Evolutionary conservation across 2,329 filamentous ascomycete genomes (phyloP).

Genomic region (Penicillium sp.): DNA sequence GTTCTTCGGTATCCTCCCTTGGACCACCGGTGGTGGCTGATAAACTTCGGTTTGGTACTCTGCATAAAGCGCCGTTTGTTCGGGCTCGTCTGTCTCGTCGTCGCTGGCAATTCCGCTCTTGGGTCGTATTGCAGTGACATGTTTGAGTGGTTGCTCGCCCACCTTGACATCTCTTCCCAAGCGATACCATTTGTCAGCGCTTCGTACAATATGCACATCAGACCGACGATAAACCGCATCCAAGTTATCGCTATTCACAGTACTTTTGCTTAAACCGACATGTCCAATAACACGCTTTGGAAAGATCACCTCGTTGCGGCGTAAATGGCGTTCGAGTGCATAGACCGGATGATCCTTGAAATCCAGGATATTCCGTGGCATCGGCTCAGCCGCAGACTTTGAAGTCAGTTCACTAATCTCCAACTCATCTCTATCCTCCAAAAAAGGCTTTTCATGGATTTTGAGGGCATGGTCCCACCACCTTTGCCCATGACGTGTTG

Average conservation of each 20-base stretch:
- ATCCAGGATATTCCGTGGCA: conserved; percentile 83
- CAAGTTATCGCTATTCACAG: conserved; percentile 55
- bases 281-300: conserved; percentile 76
- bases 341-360: conserved; percentile 86
- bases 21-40: conserved; percentile 72
- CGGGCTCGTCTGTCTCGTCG: conserved; percentile 51
- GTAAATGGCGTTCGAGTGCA: conserved; percentile 82
- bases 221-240: conserved; percentile 81
- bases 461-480: conserved; percentile 60
- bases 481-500: conserved; percentile 56
- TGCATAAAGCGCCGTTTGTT: conserved; percentile 64
- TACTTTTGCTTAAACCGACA: conserved; percentile 59
- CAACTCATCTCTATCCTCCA: conserved; percentile 75
- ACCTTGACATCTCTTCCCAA: conserved; percentile 78
- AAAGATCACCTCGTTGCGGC: conserved; percentile 79
- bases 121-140: conserved; percentile 58
- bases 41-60: conserved; percentile 71
- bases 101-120: conserved; percentile 36
- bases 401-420: conserved; percentile 78
- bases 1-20: conserved; percentile 70
- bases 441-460: conserved; percentile 47
- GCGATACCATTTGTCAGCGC: conserved; percentile 88
- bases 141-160: conserved; percentile 82
- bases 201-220: conserved; percentile 79
- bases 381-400: conserved; percentile 74